Evolutionary conservation across 179 eudicot genomes (phyloP), one percentile per base, ranked within the genome.

Genomic region (Camellia oleifera): DNA sequence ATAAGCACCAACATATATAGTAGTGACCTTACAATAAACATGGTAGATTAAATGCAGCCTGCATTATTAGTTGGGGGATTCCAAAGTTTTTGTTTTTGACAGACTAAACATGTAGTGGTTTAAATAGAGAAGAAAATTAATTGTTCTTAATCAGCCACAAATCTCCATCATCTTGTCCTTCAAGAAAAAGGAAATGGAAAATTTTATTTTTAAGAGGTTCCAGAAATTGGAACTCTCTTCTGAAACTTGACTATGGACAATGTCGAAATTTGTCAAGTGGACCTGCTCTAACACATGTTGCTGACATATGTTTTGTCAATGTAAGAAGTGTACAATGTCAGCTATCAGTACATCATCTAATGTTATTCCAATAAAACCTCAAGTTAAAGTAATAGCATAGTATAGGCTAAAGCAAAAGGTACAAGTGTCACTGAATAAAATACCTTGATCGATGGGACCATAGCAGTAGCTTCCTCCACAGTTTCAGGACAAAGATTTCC

Each of bases 401-500:
- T 65, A 7, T 15, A 1, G 11, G 0, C 52, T 48, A 48, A 4
- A 48, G 52, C 7, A 0, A 48, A 48, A 48, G 52, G 52, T 4
- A 32, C 32, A 71, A n/a, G 14, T 13, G 3, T 50, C 2, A 40
- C 17, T 17, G 12, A 75, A 40, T 40, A 48, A 53, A 50, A 45
- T 82, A 88, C 91, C 91, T 91, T 94, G 54, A 94, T 82, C 17
- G 97, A 87, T 4, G 98, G 98, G 12, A 94, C 99, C 94, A 94
- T 91, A 10, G 99, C 93, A 71, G 90, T 88, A 18, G 94, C 99
- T 81, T 96, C 99, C 77, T 96, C 98, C 18, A 90, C 97, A 48
- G 99, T 94, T 79, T 95, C 99, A 14, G 99, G 99, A 78, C 99
- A 92, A 54, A 95, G 89, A 76, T 95, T 95, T 23, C 99, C 99